Conservation (phyloP, 306 rosid genomes). For the Cucumis melo region DNA sequence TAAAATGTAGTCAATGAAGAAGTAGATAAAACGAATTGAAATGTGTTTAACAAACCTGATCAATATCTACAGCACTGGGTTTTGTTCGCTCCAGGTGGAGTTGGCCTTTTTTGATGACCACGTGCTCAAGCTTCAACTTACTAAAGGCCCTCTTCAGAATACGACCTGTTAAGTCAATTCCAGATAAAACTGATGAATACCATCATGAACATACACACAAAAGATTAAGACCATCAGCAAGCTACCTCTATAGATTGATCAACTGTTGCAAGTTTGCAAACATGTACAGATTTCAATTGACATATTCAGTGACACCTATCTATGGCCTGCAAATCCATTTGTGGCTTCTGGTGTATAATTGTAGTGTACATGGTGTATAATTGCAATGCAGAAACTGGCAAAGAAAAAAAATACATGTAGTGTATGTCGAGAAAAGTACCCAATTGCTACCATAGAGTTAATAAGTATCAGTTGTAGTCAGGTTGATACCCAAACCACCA, state of each 20-base stretch:
- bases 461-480: too few relatives aligned
- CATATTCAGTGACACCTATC: too few relatives aligned
- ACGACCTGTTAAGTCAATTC: slow-evolving; percentile 48
- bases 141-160: slow-evolving; percentile 90
- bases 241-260: slow-evolving; percentile 86
- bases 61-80: slow-evolving; percentile 9
- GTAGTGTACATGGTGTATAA: too few relatives aligned
- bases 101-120: slow-evolving; percentile 86
- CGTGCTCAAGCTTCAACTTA: slow-evolving; percentile 93
- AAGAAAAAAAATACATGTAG: too few relatives aligned
- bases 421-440: too few relatives aligned
- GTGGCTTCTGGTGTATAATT: too few relatives aligned
- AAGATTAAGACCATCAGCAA: background rate
- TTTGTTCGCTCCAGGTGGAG: slow-evolving; percentile 62
- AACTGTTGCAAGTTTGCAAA: too few relatives aligned
- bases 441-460: too few relatives aligned
- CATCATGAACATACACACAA: background rate
- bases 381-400: too few relatives aligned
- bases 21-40: background rate
- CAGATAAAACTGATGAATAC: background rate
- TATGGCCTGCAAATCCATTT: too few relatives aligned
- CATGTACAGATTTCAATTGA: too few relatives aligned
- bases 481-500: too few relatives aligned
- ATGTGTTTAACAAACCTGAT: slow-evolving; percentile 38
- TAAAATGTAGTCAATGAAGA: background rate